phyloP scores from a whole-genome alignment of 352 stramenopile genomes.

The Phytophthora sojae region DNA sequence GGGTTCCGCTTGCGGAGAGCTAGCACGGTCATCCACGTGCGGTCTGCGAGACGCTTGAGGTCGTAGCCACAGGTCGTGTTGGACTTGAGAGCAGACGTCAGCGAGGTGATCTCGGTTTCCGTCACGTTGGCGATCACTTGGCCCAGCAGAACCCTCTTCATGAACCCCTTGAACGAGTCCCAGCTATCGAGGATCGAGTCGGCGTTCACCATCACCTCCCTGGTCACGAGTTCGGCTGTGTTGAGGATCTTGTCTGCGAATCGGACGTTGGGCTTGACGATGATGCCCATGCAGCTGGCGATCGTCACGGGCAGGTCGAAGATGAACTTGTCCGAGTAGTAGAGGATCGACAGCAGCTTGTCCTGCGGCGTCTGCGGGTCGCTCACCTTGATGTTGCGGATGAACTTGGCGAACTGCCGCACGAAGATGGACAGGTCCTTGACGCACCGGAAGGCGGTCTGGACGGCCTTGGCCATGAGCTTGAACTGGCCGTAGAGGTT shows the following conservation, averaged over 20 bases:
- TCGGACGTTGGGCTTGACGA: constrained; percentile 16
- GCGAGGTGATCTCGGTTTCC: constrained; percentile 10
- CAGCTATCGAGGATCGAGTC: constrained; percentile 25
- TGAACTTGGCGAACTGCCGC: constrained; percentile 22
- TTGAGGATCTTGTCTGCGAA: constrained; percentile 29
- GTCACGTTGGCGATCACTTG: constrained; percentile 11
- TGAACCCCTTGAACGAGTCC: constrained; percentile 8
- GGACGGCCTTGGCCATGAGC: constrained; percentile 9
- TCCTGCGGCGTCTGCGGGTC: constrained; percentile 33
- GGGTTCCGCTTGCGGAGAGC: constrained; percentile 6
- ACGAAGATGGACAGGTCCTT: constrained; percentile 27
- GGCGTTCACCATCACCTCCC: constrained; percentile 34
- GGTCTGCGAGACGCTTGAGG: constrained; percentile 11
- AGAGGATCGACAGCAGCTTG: constrained; percentile 33
- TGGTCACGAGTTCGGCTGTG: constrained; percentile 26
- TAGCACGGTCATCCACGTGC: constrained; percentile 13
- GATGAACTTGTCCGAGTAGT: constrained; percentile 39
- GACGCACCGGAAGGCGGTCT: constrained; percentile 28
- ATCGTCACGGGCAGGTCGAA: constrained; percentile 44
- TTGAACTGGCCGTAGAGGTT: constrained; percentile 17
- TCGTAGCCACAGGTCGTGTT: constrained; percentile 20
- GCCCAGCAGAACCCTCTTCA: constrained; percentile 6
- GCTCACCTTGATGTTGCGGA: constrained; percentile 23
- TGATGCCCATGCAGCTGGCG: constrained; percentile 30
- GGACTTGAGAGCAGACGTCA: constrained; percentile 11